phyloP scores from a whole-genome alignment of 2,329 filamentous ascomycete genomes.

The Botrytis porri region DNA sequence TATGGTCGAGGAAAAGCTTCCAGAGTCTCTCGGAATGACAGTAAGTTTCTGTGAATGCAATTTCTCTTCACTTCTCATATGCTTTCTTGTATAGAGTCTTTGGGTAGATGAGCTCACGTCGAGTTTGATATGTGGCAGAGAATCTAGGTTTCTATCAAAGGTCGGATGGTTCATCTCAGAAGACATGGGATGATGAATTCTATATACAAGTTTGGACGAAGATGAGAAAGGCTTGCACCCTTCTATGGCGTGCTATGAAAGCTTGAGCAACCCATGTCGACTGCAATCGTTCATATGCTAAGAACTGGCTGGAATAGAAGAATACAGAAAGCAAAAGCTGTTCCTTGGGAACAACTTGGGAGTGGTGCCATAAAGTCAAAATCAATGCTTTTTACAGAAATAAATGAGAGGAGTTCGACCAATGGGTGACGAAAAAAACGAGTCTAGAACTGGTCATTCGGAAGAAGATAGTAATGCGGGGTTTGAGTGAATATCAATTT shows the following conservation, averaged over 20 bases:
- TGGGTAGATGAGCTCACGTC: neutral
- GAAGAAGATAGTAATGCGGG: neutral
- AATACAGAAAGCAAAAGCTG: neutral
- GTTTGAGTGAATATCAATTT: neutral
- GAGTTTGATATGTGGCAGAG: neutral
- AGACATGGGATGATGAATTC: neutral
- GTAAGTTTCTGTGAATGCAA: neutral
- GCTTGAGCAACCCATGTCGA: neutral
- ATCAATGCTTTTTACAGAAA: neutral
- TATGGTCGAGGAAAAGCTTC: neutral
- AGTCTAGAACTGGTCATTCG: neutral
- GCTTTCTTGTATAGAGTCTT: neutral
- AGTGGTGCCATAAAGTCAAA: neutral
- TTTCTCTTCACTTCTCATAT: neutral
- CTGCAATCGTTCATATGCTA: neutral
- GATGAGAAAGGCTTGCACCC: neutral
- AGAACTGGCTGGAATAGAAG: neutral
- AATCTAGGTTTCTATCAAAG: neutral
- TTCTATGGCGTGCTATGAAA: too few species aligned
- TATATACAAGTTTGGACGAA: too few species aligned
- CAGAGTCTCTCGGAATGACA: neutral
- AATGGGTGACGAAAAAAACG: neutral
- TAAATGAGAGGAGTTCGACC: neutral
- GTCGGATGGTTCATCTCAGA: neutral
- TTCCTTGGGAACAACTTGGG: neutral